Evolutionary conservation across 306 rosid genomes (phyloP), one percentile per base, ranked within the genome.

Genomic region (Phaseolus lunatus): DNA sequence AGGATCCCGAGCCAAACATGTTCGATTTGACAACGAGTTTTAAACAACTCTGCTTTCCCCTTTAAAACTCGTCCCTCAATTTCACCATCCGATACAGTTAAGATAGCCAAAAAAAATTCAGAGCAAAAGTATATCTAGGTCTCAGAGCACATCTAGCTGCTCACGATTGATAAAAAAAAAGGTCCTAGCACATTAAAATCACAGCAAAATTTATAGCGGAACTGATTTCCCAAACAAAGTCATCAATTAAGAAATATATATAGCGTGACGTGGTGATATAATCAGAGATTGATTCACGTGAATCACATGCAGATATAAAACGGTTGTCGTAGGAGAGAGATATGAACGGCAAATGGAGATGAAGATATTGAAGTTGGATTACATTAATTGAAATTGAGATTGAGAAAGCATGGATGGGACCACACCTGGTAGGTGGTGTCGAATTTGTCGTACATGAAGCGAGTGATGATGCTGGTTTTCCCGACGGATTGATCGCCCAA

Each of bases 391-490:
- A 62, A 16, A 54, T 19, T 2, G 48, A 37, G 11, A 70, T 13
- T 29, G 75, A 41, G 62, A 52, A 23, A 27, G 66, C n/a, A 9
- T 26, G 64, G 53, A 0, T 6, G 6, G 53, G 52, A 89, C 3
- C 5, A 31, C 0, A 31, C 98, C 96, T 93, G 98, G 77, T 93
- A 93, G 81, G 94, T 93, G 80, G 98, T 85, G 59, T 93, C 96
- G 79, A 93, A 93, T 85, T 93, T 93, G 88, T 93, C 98, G 88
- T 93, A 93, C 98, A 93, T 93, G 86, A 93, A 90, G 80, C 98
- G 98, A 59, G 98, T 93, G 88, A 93, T 90, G 85, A 93, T 90
- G 87, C 98, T 93, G 82, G 98, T 93, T 88, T 93, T 93, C 2
- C 96, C 98, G 35, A 89, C 96, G 15, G 98, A 90, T 86, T 93